These are phyloP conservation scores for Pseudocercospora pini-densiflorae DNA, from an alignment of 2,329 filamentous ascomycete genomes.

Conservation along the genomic window DNA sequence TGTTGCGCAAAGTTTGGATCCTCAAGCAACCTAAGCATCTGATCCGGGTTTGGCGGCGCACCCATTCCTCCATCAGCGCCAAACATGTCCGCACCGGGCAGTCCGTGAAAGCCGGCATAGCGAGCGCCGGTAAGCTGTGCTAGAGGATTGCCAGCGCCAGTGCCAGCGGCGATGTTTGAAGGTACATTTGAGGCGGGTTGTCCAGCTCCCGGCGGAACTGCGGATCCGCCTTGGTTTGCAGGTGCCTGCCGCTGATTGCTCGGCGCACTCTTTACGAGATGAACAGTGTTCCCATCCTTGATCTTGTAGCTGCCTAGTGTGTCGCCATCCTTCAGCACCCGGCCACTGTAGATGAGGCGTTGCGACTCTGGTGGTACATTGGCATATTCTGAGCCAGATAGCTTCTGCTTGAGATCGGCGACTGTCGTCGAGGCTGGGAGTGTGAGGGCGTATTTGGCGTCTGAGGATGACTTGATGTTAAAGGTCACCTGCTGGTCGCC, in stretches of 20 bases:
- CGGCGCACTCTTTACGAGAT: conserved; percentile 93
- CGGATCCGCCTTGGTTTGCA: conserved; percentile 52
- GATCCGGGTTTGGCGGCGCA: conserved; percentile 78
- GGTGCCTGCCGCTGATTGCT: conserved; percentile 73
- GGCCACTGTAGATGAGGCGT: conserved; percentile 95
- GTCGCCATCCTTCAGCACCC: conserved; percentile 94
- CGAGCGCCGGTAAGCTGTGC: conserved; percentile 89
- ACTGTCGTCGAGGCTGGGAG: conserved; percentile 78
- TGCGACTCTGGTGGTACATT: conserved; percentile 87
- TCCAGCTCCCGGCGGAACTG: conserved; percentile 45
- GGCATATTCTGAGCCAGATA: conserved; percentile 79
- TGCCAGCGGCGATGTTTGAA: conserved; percentile 77
- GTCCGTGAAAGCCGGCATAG: conserved; percentile 87
- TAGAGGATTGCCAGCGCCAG: conserved; percentile 82
- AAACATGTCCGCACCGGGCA: conserved; percentile 87
- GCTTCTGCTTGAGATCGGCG: conserved; percentile 85
- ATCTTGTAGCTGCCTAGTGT: conserved; percentile 87
- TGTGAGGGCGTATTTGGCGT: conserved; percentile 82
- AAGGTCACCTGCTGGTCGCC: conserved; percentile 88
- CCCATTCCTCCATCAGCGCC: conserved; percentile 96
- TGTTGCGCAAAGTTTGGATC: conserved; percentile 85
- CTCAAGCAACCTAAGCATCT: conserved; percentile 81
- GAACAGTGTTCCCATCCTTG: conserved; percentile 92
- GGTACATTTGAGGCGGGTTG: conserved; percentile 66
- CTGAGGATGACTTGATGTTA: conserved; percentile 96